These are phyloP conservation scores for Helichrysum umbraculigerum DNA, from an alignment of 129 eudicot species.

Conservation along the genomic window DNA sequence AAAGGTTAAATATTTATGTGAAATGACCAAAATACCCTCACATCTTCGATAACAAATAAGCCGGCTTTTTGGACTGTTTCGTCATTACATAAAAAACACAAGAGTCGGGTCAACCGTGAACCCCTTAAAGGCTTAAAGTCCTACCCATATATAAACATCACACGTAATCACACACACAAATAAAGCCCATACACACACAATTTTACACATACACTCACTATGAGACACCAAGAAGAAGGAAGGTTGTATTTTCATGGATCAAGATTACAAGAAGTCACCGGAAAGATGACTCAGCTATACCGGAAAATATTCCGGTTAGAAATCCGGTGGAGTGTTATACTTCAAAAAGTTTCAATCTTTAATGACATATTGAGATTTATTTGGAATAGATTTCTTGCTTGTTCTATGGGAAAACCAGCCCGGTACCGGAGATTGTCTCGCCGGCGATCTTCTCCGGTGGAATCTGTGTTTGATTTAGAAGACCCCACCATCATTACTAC, in stretches of 20 bases:
- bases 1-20: not conserved
- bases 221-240: constrained; percentile 45
- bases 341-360: constrained; percentile 44
- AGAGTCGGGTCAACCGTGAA: constrained; percentile 48
- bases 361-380: constrained; percentile 51
- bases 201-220: constrained; percentile 26
- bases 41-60: constrained; percentile 38
- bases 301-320: constrained; percentile 57
- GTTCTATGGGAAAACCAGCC: constrained; percentile 48
- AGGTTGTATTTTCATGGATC: constrained; percentile 42
- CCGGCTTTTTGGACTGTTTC: constrained; percentile 50
- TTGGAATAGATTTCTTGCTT: constrained; percentile 60
- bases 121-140: constrained; percentile 24
- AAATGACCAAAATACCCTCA: constrained; percentile 24
- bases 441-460: constrained; percentile 39
- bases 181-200: constrained; percentile 1
- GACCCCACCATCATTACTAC: constrained; percentile 27
- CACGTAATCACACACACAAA: constrained; percentile 26
- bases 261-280: constrained; percentile 51
- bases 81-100: constrained; percentile 23
- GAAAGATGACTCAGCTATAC: constrained; percentile 64
- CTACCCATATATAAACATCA: constrained; percentile 24
- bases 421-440: constrained; percentile 56
- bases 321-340: constrained; percentile 46
- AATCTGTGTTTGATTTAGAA: constrained; percentile 23